phyloP scores from a whole-genome alignment of 2,329 filamentous ascomycete species.

The Penicillium fuscoglaucum region DNA sequence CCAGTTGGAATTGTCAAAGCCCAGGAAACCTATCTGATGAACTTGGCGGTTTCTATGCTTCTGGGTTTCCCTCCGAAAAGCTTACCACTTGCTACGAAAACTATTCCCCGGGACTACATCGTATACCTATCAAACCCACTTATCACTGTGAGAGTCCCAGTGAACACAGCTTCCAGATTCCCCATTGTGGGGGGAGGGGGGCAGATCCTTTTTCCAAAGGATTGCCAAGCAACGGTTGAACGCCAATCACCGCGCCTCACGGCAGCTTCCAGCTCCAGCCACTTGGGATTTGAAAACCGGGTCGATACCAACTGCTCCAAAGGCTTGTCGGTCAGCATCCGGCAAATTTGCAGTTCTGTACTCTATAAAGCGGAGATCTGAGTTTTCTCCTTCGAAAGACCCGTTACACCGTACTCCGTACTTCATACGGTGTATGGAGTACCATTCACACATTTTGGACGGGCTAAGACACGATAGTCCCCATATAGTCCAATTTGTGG shows the following conservation, averaged over 20 bases:
- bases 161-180: constrained; percentile 2
- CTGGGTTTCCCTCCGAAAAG: constrained; percentile 1
- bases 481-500: neutral
- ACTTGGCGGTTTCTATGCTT: constrained; percentile 6
- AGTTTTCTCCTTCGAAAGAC: constrained; percentile 9
- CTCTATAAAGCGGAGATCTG: neutral
- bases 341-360: neutral
- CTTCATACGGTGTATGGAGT: neutral
- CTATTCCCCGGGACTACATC: neutral
- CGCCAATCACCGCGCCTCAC: constrained; percentile 10
- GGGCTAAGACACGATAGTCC: neutral
- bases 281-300: neutral
- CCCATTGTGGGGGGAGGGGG: constrained; percentile 14
- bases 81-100: constrained; percentile 5
- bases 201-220: constrained; percentile 9
- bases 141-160: neutral
- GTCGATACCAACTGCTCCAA: neutral
- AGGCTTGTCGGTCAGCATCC: constrained; percentile 15
- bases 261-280: neutral
- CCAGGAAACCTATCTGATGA: constrained; percentile 12
- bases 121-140: neutral
- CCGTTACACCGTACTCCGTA: neutral
- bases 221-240: constrained; percentile 12
- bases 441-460: neutral
- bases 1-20: neutral